phyloP scores from a whole-genome alignment of 2,329 filamentous ascomycete species.

The Chrysoporthe deuterocubensis region DNA sequence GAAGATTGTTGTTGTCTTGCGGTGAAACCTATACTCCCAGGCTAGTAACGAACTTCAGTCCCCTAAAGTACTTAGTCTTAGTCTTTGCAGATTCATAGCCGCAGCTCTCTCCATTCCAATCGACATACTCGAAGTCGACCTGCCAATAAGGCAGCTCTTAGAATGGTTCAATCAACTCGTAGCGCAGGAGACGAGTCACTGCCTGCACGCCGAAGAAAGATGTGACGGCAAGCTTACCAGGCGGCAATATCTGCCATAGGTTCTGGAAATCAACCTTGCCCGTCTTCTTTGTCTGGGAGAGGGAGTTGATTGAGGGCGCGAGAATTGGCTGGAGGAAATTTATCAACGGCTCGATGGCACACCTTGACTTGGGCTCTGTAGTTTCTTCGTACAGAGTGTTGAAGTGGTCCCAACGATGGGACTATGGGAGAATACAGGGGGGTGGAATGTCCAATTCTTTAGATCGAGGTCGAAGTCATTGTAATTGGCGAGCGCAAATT shows the following conservation, averaged over 20 bases:
- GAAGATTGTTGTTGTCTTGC: neutral
- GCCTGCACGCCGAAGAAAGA: constrained; percentile 41
- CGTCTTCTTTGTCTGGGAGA: constrained; percentile 35
- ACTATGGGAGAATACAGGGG: constrained; percentile 41
- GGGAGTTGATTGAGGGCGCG: constrained; percentile 33
- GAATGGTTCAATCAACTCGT: constrained; percentile 27
- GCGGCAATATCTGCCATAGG: constrained; percentile 43
- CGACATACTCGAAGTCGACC: constrained; percentile 40
- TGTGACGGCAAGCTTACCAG: constrained; percentile 38
- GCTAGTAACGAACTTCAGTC: constrained; percentile 34
- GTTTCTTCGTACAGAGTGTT: constrained; percentile 27
- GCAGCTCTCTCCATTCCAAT: constrained; percentile 41
- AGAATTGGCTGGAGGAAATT: constrained; percentile 40
- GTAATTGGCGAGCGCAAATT: constrained; percentile 38
- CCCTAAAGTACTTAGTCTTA: constrained; percentile 36
- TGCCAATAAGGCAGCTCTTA: constrained; percentile 32
- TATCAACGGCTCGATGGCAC: constrained; percentile 32
- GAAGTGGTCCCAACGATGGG: constrained; percentile 41
- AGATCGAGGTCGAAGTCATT: constrained; percentile 41
- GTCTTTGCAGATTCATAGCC: constrained; percentile 35
- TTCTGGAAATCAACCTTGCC: constrained; percentile 38
- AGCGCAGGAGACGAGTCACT: constrained; percentile 41
- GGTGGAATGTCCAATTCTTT: constrained; percentile 39
- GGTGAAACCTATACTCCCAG: constrained; percentile 32
- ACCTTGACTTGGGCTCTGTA: constrained; percentile 13